A percentile compares a stretch with the other conserved stretches of the same genome.
phyloP scores from a whole-genome alignment of 208 protist genomes.

The Crithidia brevicula region DNA sequence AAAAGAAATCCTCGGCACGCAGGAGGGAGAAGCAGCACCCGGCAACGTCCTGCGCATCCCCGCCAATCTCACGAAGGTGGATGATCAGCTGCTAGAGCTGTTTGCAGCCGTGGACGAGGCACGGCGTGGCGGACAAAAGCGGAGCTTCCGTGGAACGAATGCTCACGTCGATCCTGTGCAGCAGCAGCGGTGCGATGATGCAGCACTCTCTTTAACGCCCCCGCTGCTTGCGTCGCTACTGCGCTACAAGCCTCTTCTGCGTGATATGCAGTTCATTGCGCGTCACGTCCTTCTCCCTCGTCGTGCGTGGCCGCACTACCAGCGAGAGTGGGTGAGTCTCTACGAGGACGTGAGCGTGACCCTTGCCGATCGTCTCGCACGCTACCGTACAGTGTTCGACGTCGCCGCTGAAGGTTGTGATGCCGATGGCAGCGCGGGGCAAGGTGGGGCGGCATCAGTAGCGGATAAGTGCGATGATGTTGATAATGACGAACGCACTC shows the following conservation, averaged over 20 bases:
- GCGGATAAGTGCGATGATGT: no score
- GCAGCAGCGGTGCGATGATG: background rate
- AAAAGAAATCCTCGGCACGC: no score
- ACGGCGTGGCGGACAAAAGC: background rate
- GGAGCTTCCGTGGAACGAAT: background rate
- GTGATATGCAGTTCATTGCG: conserved; percentile 52
- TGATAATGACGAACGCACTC: no score
- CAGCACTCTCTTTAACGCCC: conserved; percentile 4
- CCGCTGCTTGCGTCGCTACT: conserved; percentile 48
- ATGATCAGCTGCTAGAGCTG: conserved; percentile 43
- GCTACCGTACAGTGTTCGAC: conserved; percentile 32
- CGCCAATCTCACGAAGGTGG: conserved; percentile 7
- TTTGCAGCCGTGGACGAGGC: conserved; percentile 19
- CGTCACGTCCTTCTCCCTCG: conserved; percentile 54
- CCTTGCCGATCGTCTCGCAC: conserved; percentile 52
- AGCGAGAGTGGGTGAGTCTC: conserved; percentile 68
- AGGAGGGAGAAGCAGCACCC: no score
- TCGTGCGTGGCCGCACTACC: conserved; percentile 56
- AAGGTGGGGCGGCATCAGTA: no score
- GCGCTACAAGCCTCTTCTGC: conserved; percentile 51
- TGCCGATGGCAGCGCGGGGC: no score
- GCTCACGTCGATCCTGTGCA: background rate
- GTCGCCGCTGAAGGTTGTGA: no score
- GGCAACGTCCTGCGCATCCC: background rate
- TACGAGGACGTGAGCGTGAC: conserved; percentile 65